Evolutionary conservation across 208 protist species (phyloP), one percentile per base, ranked within the genome.

Genomic region (Vickermania spadyakhi): DNA sequence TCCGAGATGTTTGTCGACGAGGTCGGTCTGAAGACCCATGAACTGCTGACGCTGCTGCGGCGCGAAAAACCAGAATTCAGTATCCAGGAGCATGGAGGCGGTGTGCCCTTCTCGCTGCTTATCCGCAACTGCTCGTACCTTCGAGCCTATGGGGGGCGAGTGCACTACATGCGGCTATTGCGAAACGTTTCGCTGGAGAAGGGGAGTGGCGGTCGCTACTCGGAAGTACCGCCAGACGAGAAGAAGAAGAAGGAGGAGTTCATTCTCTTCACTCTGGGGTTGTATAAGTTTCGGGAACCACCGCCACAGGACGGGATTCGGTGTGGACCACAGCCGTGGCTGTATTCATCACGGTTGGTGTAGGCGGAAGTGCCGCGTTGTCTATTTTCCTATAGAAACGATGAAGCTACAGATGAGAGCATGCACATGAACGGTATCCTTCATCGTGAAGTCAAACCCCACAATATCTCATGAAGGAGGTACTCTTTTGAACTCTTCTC

Each of bases 251-350:
- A 53, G 26, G 30, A 50, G 0, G 30, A 29, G 0, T 31, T 41
- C 42, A 54, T 84, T 7, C 51, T 75, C 1, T 58, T 87, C 0
- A 79, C 72, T 11, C 56, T 94, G 0, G 69, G 66, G 23, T 87
- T 76, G 71, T 94, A 94, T 66, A 94, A 91, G 61, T 91, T 94
- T 83, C 70, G 84, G 4, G 87, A 94, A 64, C 27, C 64, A 25
- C 63, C 83, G 18, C 77, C 87, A 31, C 77, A 82, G 52, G 87
- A 94, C 64, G 84, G 84, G 2, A 29, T 94, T 25, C 83, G 87
- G 3, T 72, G 85, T 51, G 87, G 87, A 0, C 87, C 87, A n/a
- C 83, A 91, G 62, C 81, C 80, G 3, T 91, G 84, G 81, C 60
- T 81, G 3, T 86, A 91, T 64, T 60, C 60, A 7, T n/a, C n/a